phyloP scores from a whole-genome alignment of 2,329 filamentous ascomycete species.

The Helminthosporium solani region DNA sequence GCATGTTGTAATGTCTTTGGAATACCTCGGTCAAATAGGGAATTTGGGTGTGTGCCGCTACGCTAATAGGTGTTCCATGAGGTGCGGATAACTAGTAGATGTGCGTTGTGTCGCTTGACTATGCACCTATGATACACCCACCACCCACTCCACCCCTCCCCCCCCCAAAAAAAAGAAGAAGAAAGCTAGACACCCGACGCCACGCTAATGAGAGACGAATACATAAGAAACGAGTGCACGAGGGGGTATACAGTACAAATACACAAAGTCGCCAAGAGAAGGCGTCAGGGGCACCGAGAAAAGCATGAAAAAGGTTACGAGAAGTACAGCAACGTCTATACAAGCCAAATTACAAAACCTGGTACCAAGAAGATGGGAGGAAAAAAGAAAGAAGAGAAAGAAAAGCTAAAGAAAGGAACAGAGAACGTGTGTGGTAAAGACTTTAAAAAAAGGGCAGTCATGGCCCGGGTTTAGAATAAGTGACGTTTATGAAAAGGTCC shows the following conservation, averaged over 20 bases:
- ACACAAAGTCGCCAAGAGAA: background rate
- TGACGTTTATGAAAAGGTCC: constrained; percentile 58
- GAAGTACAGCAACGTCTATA: constrained; percentile 1
- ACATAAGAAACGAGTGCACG: background rate
- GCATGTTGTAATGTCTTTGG: too few species aligned
- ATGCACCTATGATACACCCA: background rate
- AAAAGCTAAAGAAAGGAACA: background rate
- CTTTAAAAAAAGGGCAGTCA: constrained; percentile 5
- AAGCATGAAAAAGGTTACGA: background rate
- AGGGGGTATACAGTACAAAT: background rate
- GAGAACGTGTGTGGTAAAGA: too few species aligned
- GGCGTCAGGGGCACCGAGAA: background rate
- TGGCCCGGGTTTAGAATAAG: constrained; percentile 19
- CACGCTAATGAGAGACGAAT: background rate
- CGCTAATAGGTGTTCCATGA: too few species aligned
- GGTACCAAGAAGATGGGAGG: background rate
- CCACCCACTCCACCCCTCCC: background rate
- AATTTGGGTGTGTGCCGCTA: too few species aligned
- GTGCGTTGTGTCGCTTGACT: too few species aligned
- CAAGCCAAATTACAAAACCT: background rate
- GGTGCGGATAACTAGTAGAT: too few species aligned
- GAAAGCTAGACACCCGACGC: background rate
- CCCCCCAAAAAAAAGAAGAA: background rate
- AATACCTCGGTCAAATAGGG: too few species aligned
- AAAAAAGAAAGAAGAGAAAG: background rate